Evolutionary conservation across 495 filamentous ascomycete species (phyloP).

Genomic region (Alectoria sarmentosa): DNA sequence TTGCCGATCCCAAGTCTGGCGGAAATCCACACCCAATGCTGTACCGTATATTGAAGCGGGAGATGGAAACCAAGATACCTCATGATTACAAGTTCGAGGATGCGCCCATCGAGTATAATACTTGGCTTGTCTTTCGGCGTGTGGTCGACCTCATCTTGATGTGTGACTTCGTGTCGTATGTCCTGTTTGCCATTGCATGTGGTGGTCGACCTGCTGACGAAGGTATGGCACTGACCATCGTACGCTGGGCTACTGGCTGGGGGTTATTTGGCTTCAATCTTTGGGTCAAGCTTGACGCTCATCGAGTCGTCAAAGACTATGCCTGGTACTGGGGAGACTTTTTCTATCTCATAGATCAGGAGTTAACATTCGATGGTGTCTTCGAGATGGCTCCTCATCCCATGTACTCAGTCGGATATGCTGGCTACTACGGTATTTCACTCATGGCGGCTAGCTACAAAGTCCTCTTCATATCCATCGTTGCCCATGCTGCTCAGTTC

Average conservation of each 20-base stretch:
- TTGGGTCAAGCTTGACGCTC: constrained; percentile 97
- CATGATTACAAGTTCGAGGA: constrained; percentile 89
- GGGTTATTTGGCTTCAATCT: constrained; percentile 87
- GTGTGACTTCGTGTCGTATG: constrained; percentile 97
- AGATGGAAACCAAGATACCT: constrained; percentile 91
- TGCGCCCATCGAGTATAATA: constrained; percentile 96
- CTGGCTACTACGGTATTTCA: constrained; percentile 98
- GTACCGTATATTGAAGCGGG: constrained; percentile 74
- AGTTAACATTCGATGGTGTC: constrained; percentile 95
- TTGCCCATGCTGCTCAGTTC: constrained; percentile 92
- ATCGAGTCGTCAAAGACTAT: constrained; percentile 98
- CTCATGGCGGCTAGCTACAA: constrained; percentile 97
- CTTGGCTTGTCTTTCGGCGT: constrained; percentile 92
- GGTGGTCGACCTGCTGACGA: constrained; percentile 66
- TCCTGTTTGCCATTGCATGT: constrained; percentile 89
- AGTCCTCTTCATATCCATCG: constrained; percentile 90
- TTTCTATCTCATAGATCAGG: constrained; percentile 97
- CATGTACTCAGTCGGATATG: constrained; percentile 98
- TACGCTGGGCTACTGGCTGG: constrained; percentile 77
- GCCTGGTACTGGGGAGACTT: constrained; percentile 99
- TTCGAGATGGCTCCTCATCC: constrained; percentile 99
- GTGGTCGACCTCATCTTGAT: constrained; percentile 94
- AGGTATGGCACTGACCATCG: constrained; percentile 54
- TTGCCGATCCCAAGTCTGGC: constrained; percentile 72
- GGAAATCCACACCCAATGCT: constrained; percentile 74